Base-by-base conservation (phyloP, 2,329 filamentous ascomycete species). In the Periconia macrospinosa region DNA sequence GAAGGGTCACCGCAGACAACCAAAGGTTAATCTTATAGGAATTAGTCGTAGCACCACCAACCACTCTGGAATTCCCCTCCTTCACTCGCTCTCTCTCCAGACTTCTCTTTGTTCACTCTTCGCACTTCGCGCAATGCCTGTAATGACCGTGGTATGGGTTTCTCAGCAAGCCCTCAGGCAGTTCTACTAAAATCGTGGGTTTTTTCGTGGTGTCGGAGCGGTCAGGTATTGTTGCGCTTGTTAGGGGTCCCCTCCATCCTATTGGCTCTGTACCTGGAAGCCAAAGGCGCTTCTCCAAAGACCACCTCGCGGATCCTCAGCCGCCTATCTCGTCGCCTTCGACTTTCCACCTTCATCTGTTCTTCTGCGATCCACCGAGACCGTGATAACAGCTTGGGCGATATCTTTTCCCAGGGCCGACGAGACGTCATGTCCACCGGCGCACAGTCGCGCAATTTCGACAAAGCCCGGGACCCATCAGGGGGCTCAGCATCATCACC, bases 61-160 rank as follows among this genome's bases (percentile, higher is more conserved):
- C 23, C 23, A 27, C 23, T 3, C 23, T 27, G 23, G 15, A n/a
- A 37, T 37, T 13, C 33, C 33, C 41, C 40, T 46, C 23, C 30
- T 18, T 27, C 42, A 27, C 37, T 30, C 15, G 7, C 43, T 27
- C 13, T 2, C 6, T 44, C 41, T 30, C 41, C 11, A 13, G 5
- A 6, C 33, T 3, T 37, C 15, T 13, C 48, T 48, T 44, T 27
- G 40, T 53, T 27, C 49, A 43, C 52, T 58, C 55, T 49, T 47
- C 49, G 13, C 47, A 46, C 55, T 45, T 52, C 59, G 47, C 62
- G 64, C 54, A 59, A 66, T 47, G 52, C 55, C 61, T 53, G 56
- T 61, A 52, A 55, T 54, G 60, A 53, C 51, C 47, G 55, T 68
- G 65, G 63, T 33, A 74, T 74, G 71, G 67, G 58, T 68, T 66